Evolutionary conservation across 495 filamentous ascomycete species (phyloP), one percentile per base, ranked within the genome.

Genomic region (Thermochaetoides thermophila): DNA sequence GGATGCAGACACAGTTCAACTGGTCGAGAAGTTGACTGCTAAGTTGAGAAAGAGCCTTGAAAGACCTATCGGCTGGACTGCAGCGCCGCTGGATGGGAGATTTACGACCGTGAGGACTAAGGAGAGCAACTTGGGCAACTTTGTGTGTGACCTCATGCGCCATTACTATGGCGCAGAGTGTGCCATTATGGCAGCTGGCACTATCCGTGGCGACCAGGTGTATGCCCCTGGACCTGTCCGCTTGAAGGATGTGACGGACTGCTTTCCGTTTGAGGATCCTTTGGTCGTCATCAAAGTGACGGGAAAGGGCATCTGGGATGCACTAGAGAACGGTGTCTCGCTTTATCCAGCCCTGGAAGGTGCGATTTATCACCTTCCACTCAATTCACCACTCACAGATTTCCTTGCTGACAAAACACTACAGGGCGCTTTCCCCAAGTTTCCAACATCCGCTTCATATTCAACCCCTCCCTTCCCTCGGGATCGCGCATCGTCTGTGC

Each of bases 241-340:
- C 9, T 50, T 91, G 19, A 79, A 78, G 38, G 85, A 94, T 45
- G 68, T 94, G 9, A 63, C 61, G 36, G 73, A 76, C 29, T 85
- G 81, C 40, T 94, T 94, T 46, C 85, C 85, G 0, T 94, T 94
- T 40, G 85, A 93, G 45, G 85, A 94, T 34, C 86, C 85, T 0
- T 78, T 86, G 3, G 75, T 92, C 0, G 74, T 89, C 1, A 58
- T 93, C 27, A 72, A 68, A 16, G 57, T 81, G 8, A 60, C 50
- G 1, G 85, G 85, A 0, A 56, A 68, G 32, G 75, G 69, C 0
- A 66, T 94, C 31, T 56, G 71, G 36, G 74, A 74, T 10, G 85
- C 85, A 6, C 50, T 93, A 3, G 84, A 94, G 52, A 94, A 93
- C 37, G 71, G 75, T 0, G 67, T 94, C 12, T 76, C 73, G 19